Evolutionary conservation across 2,329 filamentous ascomycete genomes (phyloP).

Genomic region (Calycina marina): DNA sequence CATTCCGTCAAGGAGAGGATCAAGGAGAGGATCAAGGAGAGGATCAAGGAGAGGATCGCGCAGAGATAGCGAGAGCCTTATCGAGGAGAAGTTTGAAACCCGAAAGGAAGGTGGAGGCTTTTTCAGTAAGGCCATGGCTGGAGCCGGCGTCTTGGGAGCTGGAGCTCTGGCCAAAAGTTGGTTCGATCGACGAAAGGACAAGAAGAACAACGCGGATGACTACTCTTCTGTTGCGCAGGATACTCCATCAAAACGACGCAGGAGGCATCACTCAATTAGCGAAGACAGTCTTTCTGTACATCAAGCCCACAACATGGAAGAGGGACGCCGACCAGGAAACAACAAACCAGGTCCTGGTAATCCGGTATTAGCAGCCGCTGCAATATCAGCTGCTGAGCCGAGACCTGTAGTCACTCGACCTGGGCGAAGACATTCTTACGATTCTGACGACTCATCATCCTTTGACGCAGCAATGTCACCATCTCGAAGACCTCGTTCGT

Average conservation of each 20-base stretch:
- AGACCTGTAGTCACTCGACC: slow-evolving; percentile 27
- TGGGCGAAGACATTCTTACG: slow-evolving; percentile 30
- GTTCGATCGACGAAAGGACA: slow-evolving; percentile 35
- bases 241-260: slow-evolving; percentile 36
- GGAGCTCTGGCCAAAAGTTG: slow-evolving; percentile 45
- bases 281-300: slow-evolving; percentile 25
- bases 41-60: too few relatives aligned
- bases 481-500: slow-evolving; percentile 36
- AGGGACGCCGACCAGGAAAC: slow-evolving; percentile 24
- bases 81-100: slow-evolving; percentile 42
- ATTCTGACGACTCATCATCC: slow-evolving; percentile 36
- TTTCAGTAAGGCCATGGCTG: slow-evolving; percentile 42
- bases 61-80: slow-evolving; percentile 35
- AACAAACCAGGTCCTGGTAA: slow-evolving; percentile 30
- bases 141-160: slow-evolving; percentile 47
- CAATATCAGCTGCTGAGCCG: slow-evolving; percentile 31
- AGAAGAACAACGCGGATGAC: slow-evolving; percentile 34
- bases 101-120: slow-evolving; percentile 36
- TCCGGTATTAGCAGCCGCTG: slow-evolving; percentile 29
- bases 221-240: slow-evolving; percentile 49
- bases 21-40: too few relatives aligned
- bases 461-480: slow-evolving; percentile 40
- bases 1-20: slow-evolving; percentile 33
- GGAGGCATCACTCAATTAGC: slow-evolving; percentile 28
- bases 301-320: slow-evolving; percentile 10